Evolutionary conservation across 2,329 filamentous ascomycete genomes (phyloP), one percentile per base, ranked within the genome.

Genomic region (Alternaria tenuissima): DNA sequence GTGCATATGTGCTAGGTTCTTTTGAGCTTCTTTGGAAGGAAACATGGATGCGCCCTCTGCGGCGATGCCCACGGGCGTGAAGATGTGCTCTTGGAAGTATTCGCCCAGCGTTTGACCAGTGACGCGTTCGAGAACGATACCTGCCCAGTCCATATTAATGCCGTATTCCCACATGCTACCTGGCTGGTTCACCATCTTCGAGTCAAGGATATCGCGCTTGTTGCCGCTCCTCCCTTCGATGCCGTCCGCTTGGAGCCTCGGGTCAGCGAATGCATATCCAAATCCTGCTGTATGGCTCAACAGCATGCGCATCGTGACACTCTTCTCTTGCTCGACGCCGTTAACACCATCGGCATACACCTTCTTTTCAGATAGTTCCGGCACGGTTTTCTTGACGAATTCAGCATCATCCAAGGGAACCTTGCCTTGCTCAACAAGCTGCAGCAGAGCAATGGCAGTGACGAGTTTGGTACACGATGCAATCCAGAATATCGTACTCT

Each of bases 161-260:
- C 77, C 77, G 44, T 91, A 90, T 57, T 86, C 82, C 85, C 87
- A 91, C 3, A 79, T 79, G 24, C 84, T 82, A 0, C 88, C 88
- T 0, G 89, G 89, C 64, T 91, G 87, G 64, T 88, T 87, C 1
- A 90, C 72, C 16, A 91, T 74, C 1, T 88, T 86, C 57, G 76
- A 73, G 12, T 77, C 71, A 36, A 82, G 68, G 43, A 89, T 78
- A 24, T 87, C 87, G 32, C 81, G 79, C 16, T 82, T 69, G 6
- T 85, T 38, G 34, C 57, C 57, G 32, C 54, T 26, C 12, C 20
- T 16, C 3, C 57, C 57, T 34, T 59, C 57, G 12, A 59, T 79
- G 0, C 85, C 84, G 0, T 82, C 77, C 26, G 79, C 75, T n/a
- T 72, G 70, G 24, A 83, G 72, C 18, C 79, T 73, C 0, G 83